phyloP scores from a whole-genome alignment of 73 alveolate genomes.

The Paramecium caudatum region DNA sequence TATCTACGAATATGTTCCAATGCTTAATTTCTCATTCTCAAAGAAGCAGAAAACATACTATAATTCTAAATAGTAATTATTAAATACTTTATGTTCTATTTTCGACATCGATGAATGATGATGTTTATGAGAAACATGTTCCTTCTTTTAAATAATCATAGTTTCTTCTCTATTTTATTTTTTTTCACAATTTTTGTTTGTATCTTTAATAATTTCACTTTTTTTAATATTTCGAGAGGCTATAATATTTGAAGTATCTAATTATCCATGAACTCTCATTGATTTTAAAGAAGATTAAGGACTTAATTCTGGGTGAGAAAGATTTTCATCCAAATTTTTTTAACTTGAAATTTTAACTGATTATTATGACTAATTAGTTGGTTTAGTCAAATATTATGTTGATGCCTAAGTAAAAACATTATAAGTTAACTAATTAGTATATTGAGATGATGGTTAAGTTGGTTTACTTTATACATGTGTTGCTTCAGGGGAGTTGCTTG shows the following conservation, averaged over 20 bases:
- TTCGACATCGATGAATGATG: not conserved
- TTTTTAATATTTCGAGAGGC: not conserved
- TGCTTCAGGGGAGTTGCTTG: constrained; percentile 21
- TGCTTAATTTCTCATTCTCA: constrained; percentile 41
- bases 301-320: not conserved
- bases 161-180: not conserved
- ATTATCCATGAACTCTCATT: not conserved
- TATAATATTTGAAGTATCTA: constrained; percentile 26
- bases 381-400: constrained; percentile 20
- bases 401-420: constrained; percentile 8
- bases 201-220: not conserved
- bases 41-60: constrained; percentile 36
- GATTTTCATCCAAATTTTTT: not conserved
- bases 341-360: constrained; percentile 17
- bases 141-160: not conserved
- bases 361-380: constrained; percentile 21
- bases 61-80: not conserved
- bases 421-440: not conserved
- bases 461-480: constrained; percentile 31
- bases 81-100: not conserved
- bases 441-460: constrained; percentile 17
- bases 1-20: constrained; percentile 16
- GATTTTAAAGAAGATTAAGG: constrained; percentile 22
- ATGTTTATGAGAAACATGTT: not conserved
- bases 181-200: not conserved